Conservation (phyloP, 495 filamentous ascomycete genomes). For the Opeltia flavorubescens region DNA sequence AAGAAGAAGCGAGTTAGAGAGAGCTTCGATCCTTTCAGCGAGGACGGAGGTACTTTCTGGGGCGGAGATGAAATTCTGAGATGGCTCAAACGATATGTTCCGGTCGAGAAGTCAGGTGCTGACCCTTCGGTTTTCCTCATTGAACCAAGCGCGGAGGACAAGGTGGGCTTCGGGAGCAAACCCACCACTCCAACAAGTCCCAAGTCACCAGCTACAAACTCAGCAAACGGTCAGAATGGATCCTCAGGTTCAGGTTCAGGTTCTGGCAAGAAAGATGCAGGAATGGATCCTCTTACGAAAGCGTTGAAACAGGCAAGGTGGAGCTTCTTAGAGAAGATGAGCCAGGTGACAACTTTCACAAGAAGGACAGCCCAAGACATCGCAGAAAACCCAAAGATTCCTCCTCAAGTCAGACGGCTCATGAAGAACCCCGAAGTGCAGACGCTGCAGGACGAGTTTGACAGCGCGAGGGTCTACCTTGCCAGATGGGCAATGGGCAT, state of each 20-base stretch:
- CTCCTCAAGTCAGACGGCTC: slow-evolving; percentile 71
- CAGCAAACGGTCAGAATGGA: slow-evolving; percentile 23
- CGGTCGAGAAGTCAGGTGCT: slow-evolving; percentile 64
- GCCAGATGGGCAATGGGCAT: slow-evolving; percentile 98
- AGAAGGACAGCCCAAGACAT: slow-evolving; percentile 82
- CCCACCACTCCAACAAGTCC: slow-evolving; percentile 26
- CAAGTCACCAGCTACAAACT: slow-evolving; percentile 23
- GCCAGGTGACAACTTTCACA: slow-evolving; percentile 92
- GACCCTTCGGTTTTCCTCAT: slow-evolving; percentile 85
- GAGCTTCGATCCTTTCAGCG: slow-evolving; percentile 80
- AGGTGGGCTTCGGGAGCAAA: slow-evolving; percentile 59
- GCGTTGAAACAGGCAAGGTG: slow-evolving; percentile 90
- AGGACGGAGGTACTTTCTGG: slow-evolving; percentile 82
- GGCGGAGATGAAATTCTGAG: slow-evolving; percentile 90
- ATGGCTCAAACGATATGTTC: slow-evolving; percentile 76
- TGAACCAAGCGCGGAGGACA: slow-evolving; percentile 75
- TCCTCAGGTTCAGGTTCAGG: slow-evolving; percentile 17
- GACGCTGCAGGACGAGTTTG: slow-evolving; percentile 90
- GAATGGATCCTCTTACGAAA: slow-evolving; percentile 94
- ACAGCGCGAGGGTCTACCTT: slow-evolving; percentile 84
- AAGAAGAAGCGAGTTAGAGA: slow-evolving; percentile 73
- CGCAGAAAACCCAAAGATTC: slow-evolving; percentile 74
- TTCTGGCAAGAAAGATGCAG: slow-evolving; percentile 41
- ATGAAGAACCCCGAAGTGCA: slow-evolving; percentile 91
- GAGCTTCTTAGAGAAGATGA: slow-evolving; percentile 89